These are phyloP conservation scores for Cytospora piceicola DNA, from an alignment of 2,329 filamentous ascomycete species.

Conservation along the genomic window DNA sequence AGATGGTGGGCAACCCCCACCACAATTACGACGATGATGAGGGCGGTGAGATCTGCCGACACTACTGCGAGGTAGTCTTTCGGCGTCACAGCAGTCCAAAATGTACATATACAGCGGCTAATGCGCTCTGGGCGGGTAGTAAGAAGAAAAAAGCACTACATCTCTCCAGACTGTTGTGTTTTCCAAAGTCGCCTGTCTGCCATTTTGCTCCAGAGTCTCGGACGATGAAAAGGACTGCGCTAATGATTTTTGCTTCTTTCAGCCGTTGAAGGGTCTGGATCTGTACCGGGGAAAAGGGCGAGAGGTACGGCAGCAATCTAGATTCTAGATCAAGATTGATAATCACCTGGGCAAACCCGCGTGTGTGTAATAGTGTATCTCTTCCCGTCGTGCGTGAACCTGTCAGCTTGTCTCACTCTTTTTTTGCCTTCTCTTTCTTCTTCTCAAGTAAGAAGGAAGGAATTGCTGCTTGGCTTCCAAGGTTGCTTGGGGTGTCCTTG, in stretches of 20 bases:
- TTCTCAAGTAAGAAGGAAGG: neutral
- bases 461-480: too few species aligned
- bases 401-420: constrained; percentile 2
- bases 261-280: neutral
- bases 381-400: constrained; percentile 9
- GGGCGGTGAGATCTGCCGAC: constrained; percentile 23
- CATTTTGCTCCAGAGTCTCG: neutral
- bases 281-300: neutral
- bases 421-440: neutral
- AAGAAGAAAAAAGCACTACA: neutral
- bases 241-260: neutral
- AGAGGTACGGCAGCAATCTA: constrained; percentile 1
- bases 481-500: constrained; percentile 24
- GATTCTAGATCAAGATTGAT: neutral
- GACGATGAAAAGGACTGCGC: neutral
- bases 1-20: constrained; percentile 7
- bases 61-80: neutral
- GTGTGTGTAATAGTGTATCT: neutral
- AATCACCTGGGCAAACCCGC: neutral
- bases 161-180: neutral
- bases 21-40: constrained; percentile 10
- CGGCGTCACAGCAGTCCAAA: neutral
- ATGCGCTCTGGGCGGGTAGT: constrained; percentile 14
- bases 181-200: neutral
- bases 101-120: neutral